Base-by-base conservation (phyloP, 768 basidiomycete genomes). In the Leccinellum luteum region DNA sequence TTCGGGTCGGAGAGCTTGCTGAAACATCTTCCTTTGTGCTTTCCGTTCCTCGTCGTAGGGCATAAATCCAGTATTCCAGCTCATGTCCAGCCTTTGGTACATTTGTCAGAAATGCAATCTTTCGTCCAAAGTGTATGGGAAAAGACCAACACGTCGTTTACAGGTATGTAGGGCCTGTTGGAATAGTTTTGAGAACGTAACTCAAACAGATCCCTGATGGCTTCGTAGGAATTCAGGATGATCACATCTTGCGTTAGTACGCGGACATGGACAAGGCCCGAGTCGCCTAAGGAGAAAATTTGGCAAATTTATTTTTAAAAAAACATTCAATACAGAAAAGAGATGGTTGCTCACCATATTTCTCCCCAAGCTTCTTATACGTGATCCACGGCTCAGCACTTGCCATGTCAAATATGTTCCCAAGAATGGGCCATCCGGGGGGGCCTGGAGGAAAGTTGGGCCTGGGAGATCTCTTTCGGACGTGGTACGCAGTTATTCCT, bases 191-290 rank as follows among this genome's bases (percentile, higher is more conserved):
- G 51, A 19, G 56, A 60, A 34, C 59, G 51, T 4, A 48, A 14
- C 15, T 58, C 59, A 0, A 60, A 30, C 27, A 60, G 2, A 35
- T 60, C 59, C 23, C 21, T 58, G 23, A 58, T 49, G 5, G 21
- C 51, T 52, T 58, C 59, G 14, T 58, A 34, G n/a, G 59, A 60
- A 44, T 58, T 58, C 56, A 60, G 19, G 17, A 58, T 28, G 17
- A 58, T 60, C 19, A 52, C 3, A 30, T 60, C 56, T 49, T 60
- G 59, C 6, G 58, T 58, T 15, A 59, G 19, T 9, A 58, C 44
- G 12, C 58, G 55, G 50, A 59, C 34, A 43, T 57, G 51, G 27
- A 56, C 21, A 2, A 59, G 28, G 28, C 4, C 25, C 25, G 25
- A 25, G 43, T 59, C 58, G 27, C 58, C 58, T 59, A 23, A 21